These are phyloP conservation scores for Lolium multiflorum DNA, from an alignment of 176 grass and related monocot species.

Conservation along the genomic window DNA sequence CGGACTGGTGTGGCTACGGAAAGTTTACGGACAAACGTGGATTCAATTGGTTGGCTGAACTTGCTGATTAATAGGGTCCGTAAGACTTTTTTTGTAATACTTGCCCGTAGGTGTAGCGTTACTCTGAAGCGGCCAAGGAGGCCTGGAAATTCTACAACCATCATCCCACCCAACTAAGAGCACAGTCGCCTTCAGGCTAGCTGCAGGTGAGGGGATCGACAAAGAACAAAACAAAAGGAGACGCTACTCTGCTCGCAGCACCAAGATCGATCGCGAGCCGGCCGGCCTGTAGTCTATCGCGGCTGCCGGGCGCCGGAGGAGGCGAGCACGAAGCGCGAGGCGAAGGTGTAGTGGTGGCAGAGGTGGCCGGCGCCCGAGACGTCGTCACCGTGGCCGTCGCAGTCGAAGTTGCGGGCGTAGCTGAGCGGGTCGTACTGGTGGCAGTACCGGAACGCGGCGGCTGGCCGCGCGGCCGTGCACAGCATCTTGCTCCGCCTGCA, in stretches of 20 bases:
- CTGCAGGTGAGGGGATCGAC: too few relatives aligned
- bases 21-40: too few relatives aligned
- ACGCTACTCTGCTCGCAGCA: neutral
- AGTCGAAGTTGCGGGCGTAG: conserved; percentile 93
- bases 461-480: conserved; percentile 41
- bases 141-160: neutral
- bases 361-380: conserved; percentile 32
- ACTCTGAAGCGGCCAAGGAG: neutral
- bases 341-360: conserved; percentile 64
- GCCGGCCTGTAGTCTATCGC: neutral
- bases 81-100: too few relatives aligned
- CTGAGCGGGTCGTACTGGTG: conserved; percentile 86
- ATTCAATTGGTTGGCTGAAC: too few relatives aligned
- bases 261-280: too few relatives aligned
- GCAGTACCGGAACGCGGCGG: conserved; percentile 42
- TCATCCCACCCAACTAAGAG: too few relatives aligned
- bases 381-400: conserved; percentile 42
- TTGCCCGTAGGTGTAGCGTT: too few relatives aligned
- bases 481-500: conserved; percentile 71
- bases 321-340: conserved; percentile 68
- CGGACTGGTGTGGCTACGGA: too few relatives aligned
- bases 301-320: neutral
- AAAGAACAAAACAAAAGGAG: neutral
- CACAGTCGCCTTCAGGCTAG: too few relatives aligned
- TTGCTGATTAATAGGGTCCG: too few relatives aligned